Evolutionary conservation across 441 rosid species (phyloP).

Genomic region (Hura crepitans): DNA sequence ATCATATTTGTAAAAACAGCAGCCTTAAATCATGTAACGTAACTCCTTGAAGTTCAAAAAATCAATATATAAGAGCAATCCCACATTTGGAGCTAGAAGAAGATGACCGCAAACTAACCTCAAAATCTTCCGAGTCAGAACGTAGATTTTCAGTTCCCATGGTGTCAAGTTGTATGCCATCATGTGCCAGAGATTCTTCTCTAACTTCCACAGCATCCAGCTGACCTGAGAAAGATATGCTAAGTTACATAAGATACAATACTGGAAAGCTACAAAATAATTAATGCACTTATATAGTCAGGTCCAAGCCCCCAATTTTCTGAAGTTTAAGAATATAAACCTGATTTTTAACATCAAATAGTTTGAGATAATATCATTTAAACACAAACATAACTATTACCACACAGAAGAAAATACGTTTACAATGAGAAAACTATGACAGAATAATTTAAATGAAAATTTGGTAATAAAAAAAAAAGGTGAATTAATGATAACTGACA

Average conservation of each 20-base stretch:
- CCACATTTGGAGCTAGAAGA: background rate
- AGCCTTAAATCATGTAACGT: background rate
- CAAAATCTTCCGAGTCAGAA: slow-evolving; percentile 43
- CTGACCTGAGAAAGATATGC: slow-evolving; percentile 35
- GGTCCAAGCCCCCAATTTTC: background rate
- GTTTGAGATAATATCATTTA: background rate
- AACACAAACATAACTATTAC: background rate
- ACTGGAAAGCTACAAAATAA: slow-evolving; percentile 9
- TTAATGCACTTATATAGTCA: background rate
- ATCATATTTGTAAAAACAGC: background rate
- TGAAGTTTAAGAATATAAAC: too few relatives aligned
- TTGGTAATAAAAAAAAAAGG: background rate
- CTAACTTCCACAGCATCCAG: slow-evolving; percentile 33
- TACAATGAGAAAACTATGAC: background rate
- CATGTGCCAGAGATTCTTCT: slow-evolving; percentile 38
- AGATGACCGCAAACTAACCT: slow-evolving; percentile 40
- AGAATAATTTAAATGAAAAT: background rate
- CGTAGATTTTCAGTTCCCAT: slow-evolving; percentile 43
- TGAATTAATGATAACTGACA: background rate
- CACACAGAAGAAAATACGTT: background rate
- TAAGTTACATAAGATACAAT: slow-evolving; percentile 27
- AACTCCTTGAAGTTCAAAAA: background rate
- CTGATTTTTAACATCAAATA: too few relatives aligned
- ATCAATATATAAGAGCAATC: background rate
- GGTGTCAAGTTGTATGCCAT: slow-evolving; percentile 37